Percentiles rank a stretch among this genome's conserved stretches.
Evolutionary conservation across 305 asterid species (phyloP).

Genomic region (Fraxinus dipetala): DNA sequence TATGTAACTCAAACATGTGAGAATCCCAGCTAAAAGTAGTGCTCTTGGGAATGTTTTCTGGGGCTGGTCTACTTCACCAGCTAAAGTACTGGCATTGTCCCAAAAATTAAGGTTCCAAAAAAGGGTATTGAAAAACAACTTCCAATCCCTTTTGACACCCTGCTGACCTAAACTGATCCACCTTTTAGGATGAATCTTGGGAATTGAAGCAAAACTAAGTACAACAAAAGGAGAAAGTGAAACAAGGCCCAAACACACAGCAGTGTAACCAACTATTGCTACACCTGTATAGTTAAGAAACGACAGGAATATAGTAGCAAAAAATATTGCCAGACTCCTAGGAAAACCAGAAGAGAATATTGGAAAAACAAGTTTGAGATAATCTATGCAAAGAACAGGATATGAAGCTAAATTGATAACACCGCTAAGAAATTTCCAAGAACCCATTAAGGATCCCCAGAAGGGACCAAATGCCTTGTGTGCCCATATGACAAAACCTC

Average conservation of each 20-base stretch:
- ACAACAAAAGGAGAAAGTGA: slow-evolving; percentile 42
- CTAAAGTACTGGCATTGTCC: slow-evolving; percentile 57
- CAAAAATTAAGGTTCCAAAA: slow-evolving; percentile 59
- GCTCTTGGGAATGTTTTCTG: slow-evolving; percentile 56
- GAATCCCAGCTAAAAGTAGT: slow-evolving; percentile 46
- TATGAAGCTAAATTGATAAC: slow-evolving; percentile 47
- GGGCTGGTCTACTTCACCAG: slow-evolving; percentile 68
- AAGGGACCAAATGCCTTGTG: slow-evolving; percentile 53
- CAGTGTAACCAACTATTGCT: slow-evolving; percentile 43
- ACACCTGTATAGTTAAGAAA: slow-evolving; percentile 47
- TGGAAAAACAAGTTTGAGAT: slow-evolving; percentile 39
- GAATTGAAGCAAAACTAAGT: slow-evolving; percentile 27
- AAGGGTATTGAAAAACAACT: slow-evolving; percentile 36
- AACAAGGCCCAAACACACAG: slow-evolving; percentile 40
- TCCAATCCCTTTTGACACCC: slow-evolving; percentile 35
- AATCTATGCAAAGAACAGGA: slow-evolving; percentile 42
- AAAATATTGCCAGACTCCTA: slow-evolving; percentile 30
- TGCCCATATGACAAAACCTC: slow-evolving; percentile 61
- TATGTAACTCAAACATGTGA: slow-evolving; percentile 56
- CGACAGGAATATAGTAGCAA: slow-evolving; percentile 29
- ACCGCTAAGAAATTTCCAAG: slow-evolving; percentile 50
- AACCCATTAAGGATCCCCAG: slow-evolving; percentile 52
- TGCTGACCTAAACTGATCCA: slow-evolving; percentile 46
- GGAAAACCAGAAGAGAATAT: slow-evolving; percentile 41
- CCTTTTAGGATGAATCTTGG: slow-evolving; percentile 26